Base-by-base conservation (phyloP, 23 red algal genomes). In the Gracilaria domingensis region DNA sequence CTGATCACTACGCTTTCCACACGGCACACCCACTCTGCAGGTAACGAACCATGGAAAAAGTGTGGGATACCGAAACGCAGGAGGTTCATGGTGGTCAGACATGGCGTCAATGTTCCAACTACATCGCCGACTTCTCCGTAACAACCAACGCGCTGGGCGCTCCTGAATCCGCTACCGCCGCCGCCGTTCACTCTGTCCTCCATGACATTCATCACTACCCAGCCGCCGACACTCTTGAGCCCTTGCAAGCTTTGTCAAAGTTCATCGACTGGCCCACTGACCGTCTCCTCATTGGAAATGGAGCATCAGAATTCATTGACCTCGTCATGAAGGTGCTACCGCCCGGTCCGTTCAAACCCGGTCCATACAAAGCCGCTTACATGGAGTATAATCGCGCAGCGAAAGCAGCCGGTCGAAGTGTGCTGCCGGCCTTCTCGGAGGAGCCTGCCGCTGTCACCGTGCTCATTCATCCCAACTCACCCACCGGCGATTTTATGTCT, bases 11-110 rank as follows among this genome's bases (percentile, higher is more conserved):
- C n/a, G n/a, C n/a, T n/a, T n/a, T n/a, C n/a, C n/a, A n/a, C n/a
- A n/a, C n/a, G n/a, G n/a, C n/a, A n/a, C n/a, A n/a, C n/a, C 42
- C 17, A 8, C 8, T 55, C 62, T 35, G 2, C 16, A 12, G 33
- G 0, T 35, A 36, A 33, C 12, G 4, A 37, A 69, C 62, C 58
- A 87, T 74, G 67, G 71, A 78, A 17, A 65, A 39, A 57, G 84
- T 76, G 26, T 98, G 96, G 96, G 96, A 98, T 74, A 93, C 93
- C 0, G 92, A 95, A 35, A 95, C 93, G 26, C 97, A 99, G 75
- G 94, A 99, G 74, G 90, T 96, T 8, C 97, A 99, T 76, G 97
- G 97, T 58, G 97, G 97, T 21, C 97, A 99, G 81, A 96, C 94
- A 34, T 99, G 97, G 97, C 67, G 85, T 51, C 76, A 74, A 12